A percentile compares a stretch with the other conserved stretches of the same genome.
Conservation (phyloP, 768 basidiomycete species). For the Candolleomyces eurysporus region DNA sequence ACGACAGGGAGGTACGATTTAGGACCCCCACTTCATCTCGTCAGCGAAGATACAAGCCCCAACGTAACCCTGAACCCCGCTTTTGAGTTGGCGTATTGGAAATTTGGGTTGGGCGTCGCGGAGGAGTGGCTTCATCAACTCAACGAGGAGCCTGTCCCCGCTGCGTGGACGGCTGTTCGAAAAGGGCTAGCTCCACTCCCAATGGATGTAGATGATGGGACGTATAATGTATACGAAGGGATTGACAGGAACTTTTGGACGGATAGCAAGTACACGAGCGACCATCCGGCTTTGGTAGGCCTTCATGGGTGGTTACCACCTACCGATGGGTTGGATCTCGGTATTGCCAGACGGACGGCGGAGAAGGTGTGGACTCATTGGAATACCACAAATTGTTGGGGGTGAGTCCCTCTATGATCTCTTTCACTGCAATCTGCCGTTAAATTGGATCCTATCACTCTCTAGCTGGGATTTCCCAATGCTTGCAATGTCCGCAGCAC, state of each 20-base stretch:
- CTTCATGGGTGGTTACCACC: constrained; percentile 57
- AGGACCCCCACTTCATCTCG: constrained; percentile 58
- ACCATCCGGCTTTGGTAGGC: constrained; percentile 58
- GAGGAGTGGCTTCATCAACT: constrained; percentile 46
- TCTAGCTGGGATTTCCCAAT: constrained; percentile 61
- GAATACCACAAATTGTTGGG: constrained; percentile 56
- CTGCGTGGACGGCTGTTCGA: constrained; percentile 44
- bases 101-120: constrained; percentile 47
- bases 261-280: constrained; percentile 47
- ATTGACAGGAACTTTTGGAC: constrained; percentile 52
- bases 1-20: constrained; percentile 50
- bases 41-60: constrained; percentile 55
- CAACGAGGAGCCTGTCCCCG: constrained; percentile 32
- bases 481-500: constrained; percentile 61
- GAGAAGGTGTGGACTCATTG: constrained; percentile 54
- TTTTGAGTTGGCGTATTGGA: constrained; percentile 61
- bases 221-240: constrained; percentile 57
- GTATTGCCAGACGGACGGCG: constrained; percentile 46
- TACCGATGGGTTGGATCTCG: constrained; percentile 44
- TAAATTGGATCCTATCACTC: too few relatives aligned
- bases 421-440: background rate
- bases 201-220: constrained; percentile 35
- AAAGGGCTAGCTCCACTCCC: constrained; percentile 50
- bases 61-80: constrained; percentile 55
- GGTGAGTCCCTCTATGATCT: constrained; percentile 28